These are phyloP conservation scores for Stachybotrys chartarum DNA, from an alignment of 2,329 filamentous ascomycete genomes.

Conservation along the genomic window DNA sequence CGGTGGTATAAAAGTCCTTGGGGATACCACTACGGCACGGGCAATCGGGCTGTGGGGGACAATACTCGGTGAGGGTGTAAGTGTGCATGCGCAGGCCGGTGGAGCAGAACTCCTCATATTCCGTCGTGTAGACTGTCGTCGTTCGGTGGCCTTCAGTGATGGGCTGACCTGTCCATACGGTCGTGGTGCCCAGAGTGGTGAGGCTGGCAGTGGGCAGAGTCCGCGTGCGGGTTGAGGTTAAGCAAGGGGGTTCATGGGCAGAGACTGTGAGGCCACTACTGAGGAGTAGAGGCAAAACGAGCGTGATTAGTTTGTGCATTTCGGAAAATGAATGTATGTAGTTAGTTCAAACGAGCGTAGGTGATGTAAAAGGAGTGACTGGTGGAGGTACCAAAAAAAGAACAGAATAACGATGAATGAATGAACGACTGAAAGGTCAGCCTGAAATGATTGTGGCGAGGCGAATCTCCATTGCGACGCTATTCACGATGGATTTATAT, in stretches of 20 bases:
- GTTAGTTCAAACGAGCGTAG: neutral
- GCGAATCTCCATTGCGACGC: too few species aligned
- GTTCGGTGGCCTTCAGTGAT: constrained; percentile 1
- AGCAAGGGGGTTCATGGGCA: neutral
- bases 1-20: neutral
- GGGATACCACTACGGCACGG: neutral
- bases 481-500: neutral
- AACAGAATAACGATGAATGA: neutral
- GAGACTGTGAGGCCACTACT: neutral
- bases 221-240: neutral
- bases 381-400: neutral
- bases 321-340: neutral
- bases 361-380: neutral
- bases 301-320: neutral
- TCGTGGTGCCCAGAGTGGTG: neutral
- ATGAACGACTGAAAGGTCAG: neutral
- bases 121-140: neutral
- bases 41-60: constrained; percentile 1
- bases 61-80: constrained; percentile 1
- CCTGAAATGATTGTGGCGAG: neutral
- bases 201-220: neutral
- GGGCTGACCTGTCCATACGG: neutral
- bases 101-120: neutral
- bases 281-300: neutral
- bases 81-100: constrained; percentile 1